Evolutionary conservation across 306 rosid genomes (phyloP).

Genomic region (Glycyrrhiza uralensis): DNA sequence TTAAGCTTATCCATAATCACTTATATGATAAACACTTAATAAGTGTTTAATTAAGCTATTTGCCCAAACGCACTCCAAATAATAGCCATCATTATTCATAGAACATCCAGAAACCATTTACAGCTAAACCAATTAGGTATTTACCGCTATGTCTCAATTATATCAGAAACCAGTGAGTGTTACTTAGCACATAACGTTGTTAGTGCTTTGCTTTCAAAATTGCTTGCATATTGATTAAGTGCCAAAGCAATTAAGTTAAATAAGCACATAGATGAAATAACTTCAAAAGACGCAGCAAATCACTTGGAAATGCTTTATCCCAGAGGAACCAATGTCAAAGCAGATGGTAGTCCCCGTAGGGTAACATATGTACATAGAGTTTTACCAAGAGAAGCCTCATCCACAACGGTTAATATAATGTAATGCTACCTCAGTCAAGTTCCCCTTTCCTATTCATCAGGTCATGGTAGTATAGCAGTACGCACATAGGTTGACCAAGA

Average conservation of each 20-base stretch:
- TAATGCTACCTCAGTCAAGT: constrained; percentile 25
- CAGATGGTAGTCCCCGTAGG: constrained; percentile 7
- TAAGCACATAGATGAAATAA: constrained; percentile 13
- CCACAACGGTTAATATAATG: constrained; percentile 4
- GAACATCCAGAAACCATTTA: background rate
- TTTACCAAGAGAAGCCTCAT: constrained; percentile 8
- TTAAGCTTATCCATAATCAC: too few species aligned
- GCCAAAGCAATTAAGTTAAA: background rate
- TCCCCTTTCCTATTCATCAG: constrained; percentile 75
- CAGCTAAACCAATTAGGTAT: background rate
- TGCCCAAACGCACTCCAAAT: too few species aligned
- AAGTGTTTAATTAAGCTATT: too few species aligned
- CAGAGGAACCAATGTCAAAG: background rate
- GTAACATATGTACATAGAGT: constrained; percentile 30
- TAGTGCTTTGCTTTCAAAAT: constrained; percentile 21
- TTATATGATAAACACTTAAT: too few species aligned
- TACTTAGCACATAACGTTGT: background rate
- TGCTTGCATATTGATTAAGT: constrained; percentile 9
- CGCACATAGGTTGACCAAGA: constrained; percentile 92
- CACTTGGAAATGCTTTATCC: constrained; percentile 18
- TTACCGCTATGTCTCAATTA: background rate
- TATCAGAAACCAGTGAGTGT: background rate
- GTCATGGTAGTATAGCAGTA: constrained; percentile 90
- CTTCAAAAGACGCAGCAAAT: constrained; percentile 5
- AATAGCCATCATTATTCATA: background rate